phyloP scores from a whole-genome alignment of 768 basidiomycete species.

The Crassisporium funariophilum region DNA sequence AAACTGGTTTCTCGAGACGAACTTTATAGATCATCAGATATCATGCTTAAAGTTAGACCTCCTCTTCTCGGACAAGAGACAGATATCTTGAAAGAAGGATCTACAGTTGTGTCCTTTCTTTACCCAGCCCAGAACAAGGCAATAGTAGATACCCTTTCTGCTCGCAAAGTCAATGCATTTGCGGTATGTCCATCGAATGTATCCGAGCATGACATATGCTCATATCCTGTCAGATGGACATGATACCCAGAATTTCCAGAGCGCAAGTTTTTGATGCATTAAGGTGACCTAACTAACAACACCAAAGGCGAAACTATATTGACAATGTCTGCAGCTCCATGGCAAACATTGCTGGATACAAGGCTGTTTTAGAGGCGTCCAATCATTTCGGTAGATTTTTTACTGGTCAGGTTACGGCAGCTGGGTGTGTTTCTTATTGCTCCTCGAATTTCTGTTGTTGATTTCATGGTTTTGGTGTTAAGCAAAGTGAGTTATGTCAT shows the following conservation, averaged over 20 bases:
- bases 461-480: too few species aligned
- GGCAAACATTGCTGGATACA: constrained; percentile 95
- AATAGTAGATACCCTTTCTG: constrained; percentile 69
- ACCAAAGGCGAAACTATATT: constrained; percentile 2
- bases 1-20: constrained; percentile 73
- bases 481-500: too few species aligned
- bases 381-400: constrained; percentile 89
- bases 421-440: constrained; percentile 59
- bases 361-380: constrained; percentile 88
- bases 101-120: constrained; percentile 81
- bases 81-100: constrained; percentile 64
- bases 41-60: constrained; percentile 85
- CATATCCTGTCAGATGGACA: constrained; percentile 63
- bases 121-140: constrained; percentile 82
- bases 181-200: constrained; percentile 42
- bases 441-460: background rate
- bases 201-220: background rate
- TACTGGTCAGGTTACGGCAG: constrained; percentile 90
- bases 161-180: constrained; percentile 69
- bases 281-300: constrained; percentile 47
- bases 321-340: constrained; percentile 62
- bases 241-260: constrained; percentile 88
- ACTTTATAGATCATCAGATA: constrained; percentile 68
- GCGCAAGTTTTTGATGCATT: constrained; percentile 90
- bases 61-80: constrained; percentile 67